Evolutionary conservation across 2,329 filamentous ascomycete species (phyloP).

Genomic region (Aspergillus ochraceus): DNA sequence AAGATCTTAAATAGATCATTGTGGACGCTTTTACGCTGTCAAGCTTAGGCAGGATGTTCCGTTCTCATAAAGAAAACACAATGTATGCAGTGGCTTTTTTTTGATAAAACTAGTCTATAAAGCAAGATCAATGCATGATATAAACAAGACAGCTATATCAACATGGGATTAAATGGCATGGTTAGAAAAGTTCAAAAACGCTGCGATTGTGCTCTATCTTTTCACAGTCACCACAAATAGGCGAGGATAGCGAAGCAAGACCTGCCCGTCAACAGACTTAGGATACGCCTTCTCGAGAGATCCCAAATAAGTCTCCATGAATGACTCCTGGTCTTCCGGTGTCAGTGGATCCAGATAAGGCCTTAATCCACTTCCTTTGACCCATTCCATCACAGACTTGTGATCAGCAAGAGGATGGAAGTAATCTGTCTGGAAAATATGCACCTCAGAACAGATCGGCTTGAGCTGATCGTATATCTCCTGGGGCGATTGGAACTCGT

Average conservation of each 20-base stretch:
- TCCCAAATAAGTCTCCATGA: conserved; percentile 49
- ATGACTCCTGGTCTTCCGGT: conserved; percentile 43
- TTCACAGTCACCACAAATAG: conserved; percentile 55
- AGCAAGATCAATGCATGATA: too few relatives aligned
- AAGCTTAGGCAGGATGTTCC: too few relatives aligned
- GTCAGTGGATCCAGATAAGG: conserved; percentile 55
- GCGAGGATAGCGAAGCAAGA: conserved; percentile 57
- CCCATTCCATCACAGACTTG: conserved; percentile 59
- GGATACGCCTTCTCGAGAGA: conserved; percentile 49
- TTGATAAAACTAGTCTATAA: too few relatives aligned
- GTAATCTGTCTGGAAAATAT: conserved; percentile 58
- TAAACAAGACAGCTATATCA: too few relatives aligned
- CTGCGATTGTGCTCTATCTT: neutral
- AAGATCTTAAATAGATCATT: too few relatives aligned
- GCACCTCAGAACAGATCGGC: conserved; percentile 44
- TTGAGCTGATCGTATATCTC: conserved; percentile 53
- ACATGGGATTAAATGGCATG: too few relatives aligned
- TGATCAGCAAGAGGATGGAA: conserved; percentile 53
- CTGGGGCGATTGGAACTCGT: conserved; percentile 49
- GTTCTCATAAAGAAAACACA: too few relatives aligned
- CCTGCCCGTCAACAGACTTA: conserved; percentile 50
- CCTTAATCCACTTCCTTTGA: conserved; percentile 57
- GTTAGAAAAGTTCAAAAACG: too few relatives aligned
- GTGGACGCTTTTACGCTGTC: too few relatives aligned
- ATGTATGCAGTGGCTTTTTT: too few relatives aligned